A percentile compares a stretch with the other conserved stretches of the same genome.
Conservation (phyloP, 1,139 yeast species). For the Pichia sp. region DNA sequence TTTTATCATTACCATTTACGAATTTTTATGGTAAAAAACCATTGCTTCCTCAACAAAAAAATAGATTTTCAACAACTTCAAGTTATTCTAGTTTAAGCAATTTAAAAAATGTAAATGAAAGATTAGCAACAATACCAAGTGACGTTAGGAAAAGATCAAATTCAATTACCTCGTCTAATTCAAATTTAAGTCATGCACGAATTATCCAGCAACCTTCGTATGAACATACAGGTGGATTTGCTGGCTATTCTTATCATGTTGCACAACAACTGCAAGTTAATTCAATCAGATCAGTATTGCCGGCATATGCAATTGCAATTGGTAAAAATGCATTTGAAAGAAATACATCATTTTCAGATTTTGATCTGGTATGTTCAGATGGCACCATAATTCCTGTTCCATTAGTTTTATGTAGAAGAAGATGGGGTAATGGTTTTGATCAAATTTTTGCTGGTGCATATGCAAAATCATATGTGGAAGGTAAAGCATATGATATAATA, state of each 20-base stretch:
- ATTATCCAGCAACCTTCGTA: not conserved
- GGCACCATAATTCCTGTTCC: constrained; percentile 65
- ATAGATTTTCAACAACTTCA: not conserved
- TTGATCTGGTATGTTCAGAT: constrained; percentile 60
- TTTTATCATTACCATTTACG: constrained; percentile 62
- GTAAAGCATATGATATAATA: constrained; percentile 17
- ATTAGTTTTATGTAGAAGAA: constrained; percentile 49
- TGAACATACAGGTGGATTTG: constrained; percentile 34
- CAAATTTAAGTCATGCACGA: constrained; percentile 1
- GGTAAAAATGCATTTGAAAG: constrained; percentile 71
- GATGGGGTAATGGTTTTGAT: constrained; percentile 73
- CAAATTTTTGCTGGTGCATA: constrained; percentile 56
- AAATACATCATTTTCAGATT: constrained; percentile 59
- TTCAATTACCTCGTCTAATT: constrained; percentile 4
- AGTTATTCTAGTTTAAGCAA: not conserved
- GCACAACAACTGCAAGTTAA: constrained; percentile 65
- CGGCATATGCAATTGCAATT: constrained; percentile 68
- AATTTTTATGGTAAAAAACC: constrained; percentile 40
- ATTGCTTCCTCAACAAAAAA: not conserved
- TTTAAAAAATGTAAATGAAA: not conserved
- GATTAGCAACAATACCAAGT: not conserved
- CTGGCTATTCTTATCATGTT: constrained; percentile 68
- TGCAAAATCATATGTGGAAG: constrained; percentile 47
- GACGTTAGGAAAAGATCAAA: constrained; percentile 1
- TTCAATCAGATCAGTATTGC: constrained; percentile 61